phyloP scores from a whole-genome alignment of 441 rosid genomes.

The Populus trichocarpa region DNA sequence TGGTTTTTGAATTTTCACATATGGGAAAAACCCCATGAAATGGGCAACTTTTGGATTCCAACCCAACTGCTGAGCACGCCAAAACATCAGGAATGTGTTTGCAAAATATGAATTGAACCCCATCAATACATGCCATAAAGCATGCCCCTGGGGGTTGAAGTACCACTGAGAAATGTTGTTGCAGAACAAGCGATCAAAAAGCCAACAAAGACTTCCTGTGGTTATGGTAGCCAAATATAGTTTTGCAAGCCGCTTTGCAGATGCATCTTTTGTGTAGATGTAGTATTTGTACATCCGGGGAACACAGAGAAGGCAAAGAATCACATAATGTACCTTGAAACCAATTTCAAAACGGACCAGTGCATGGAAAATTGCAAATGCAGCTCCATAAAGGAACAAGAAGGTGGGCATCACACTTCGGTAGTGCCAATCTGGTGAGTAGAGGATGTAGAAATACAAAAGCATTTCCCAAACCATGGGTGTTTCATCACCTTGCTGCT shows the following conservation, averaged over 20 bases:
- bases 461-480: slow-evolving; percentile 98
- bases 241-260: slow-evolving; percentile 71
- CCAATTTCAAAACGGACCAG: slow-evolving; percentile 61
- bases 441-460: slow-evolving; percentile 81
- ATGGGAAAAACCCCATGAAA: slow-evolving; percentile 61
- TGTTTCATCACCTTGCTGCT: slow-evolving; percentile 91
- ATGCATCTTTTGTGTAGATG: slow-evolving; percentile 60
- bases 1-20: slow-evolving; percentile 73
- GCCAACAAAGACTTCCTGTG: slow-evolving; percentile 66
- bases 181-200: slow-evolving; percentile 64
- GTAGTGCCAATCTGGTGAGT: slow-evolving; percentile 98
- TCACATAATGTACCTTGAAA: slow-evolving; percentile 78
- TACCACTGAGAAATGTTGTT: slow-evolving; percentile 49
- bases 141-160: slow-evolving; percentile 87
- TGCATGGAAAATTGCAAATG: slow-evolving; percentile 67
- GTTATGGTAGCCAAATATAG: slow-evolving; percentile 57
- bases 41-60: slow-evolving; percentile 76
- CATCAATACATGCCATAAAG: slow-evolving; percentile 83
- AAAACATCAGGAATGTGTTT: slow-evolving; percentile 88
- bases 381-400: slow-evolving; percentile 77
- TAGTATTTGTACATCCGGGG: slow-evolving; percentile 96
- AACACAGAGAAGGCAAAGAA: slow-evolving; percentile 79
- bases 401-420: slow-evolving; percentile 90
- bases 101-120: slow-evolving; percentile 81
- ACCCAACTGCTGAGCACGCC: slow-evolving; percentile 78